Evolutionary conservation across 2,329 filamentous ascomycete species (phyloP), one percentile per base, ranked within the genome.

Genomic region (Aspergillus cejpii): DNA sequence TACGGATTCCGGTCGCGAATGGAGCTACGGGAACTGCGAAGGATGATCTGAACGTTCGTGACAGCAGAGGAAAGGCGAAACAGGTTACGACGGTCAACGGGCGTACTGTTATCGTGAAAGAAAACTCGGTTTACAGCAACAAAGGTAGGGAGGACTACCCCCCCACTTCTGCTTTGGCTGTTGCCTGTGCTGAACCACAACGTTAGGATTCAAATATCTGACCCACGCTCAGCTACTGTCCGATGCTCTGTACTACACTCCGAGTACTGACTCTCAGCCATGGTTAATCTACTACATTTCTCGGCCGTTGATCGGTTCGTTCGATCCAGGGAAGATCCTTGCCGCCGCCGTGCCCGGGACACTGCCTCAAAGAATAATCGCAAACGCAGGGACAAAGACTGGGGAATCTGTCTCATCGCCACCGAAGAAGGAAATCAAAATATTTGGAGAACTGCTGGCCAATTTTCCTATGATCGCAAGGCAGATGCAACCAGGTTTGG

Each of bases 231-330:
- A 92, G 62, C 73, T 97, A 26, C 74, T 96, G 45, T 79, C 79
- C 61, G 94, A 98, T 66, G 75, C 79, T 28, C 78, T 95, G 29
- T 97, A 88, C 78, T 94, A 94, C 60, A 84, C 88, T 39, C 87
- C 96, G 59, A 82, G 80, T n/a, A 79, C 87, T 57, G 91, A 97
- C 57, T 84, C 87, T 11, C 84, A 89, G 56, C 87, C 90, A 76
- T 98, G 92, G 89, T 80, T 98, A 34, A 78, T 98, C 48, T 97
- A 97, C 76, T 96, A 90, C 67, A 94, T 98, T 51, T 92, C 91
- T 20, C 83, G 81, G 41, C 92, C 92, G 1, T 72, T 98, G 41
- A 79, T 96, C 15, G 92, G 92, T 19, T 77, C 79, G 1, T 90
- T 84, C 74, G 89, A 95, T 59, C 79, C 88, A 40, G 76, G 81